Base-by-base conservation (phyloP, 2,329 filamentous ascomycete genomes). In the Fusarium annulatum region DNA sequence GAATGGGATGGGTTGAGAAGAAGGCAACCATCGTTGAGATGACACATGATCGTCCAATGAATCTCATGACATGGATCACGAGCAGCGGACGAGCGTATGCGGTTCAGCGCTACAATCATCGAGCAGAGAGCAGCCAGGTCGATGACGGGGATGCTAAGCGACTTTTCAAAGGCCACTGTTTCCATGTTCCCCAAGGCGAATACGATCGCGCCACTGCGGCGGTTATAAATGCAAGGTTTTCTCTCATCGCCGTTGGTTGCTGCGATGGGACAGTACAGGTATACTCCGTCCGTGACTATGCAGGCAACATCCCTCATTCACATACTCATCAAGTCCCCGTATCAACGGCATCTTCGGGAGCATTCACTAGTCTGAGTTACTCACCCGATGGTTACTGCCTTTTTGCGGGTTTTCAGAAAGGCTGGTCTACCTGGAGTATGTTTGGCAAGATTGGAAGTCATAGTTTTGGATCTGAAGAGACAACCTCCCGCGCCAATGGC, bases 381-480 rank as follows among this genome's bases (percentile, higher is more conserved):
- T 98, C 96, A 2, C 95, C 96, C 0, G 96, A 99, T 81, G 96
- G 96, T 23, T 98, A 98, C 81, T 97, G 95, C 80, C 88, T 99
- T 14, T 98, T 99, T 82, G 95, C 93, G 48, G 96, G 96, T 3
- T 98, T 96, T 79, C 92, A 96, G 77, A 91, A 92, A 66, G 97
- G 96, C 2, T 99, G 96, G 96, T 93, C 94, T 9, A 96, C 92
- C 52, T 99, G 96, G 96, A 98, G 96, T 80, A 96, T 98, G 42
- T 99, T 97, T 82, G 96, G 96, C 39, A 98, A 97, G 81, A 88
- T 92, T 5, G 92, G 95, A 19, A 95, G 93, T 62, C 94, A 91
- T 76, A 97, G 94, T 79, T 98, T 98, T 80, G 87, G 88, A 11
- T 87, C 89, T 18, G 93, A 97, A 76, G 85, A 86, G 33, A 82